Evolutionary conservation across 768 basidiomycete genomes (phyloP), one percentile per base, ranked within the genome.

Genomic region (Russula emetica): DNA sequence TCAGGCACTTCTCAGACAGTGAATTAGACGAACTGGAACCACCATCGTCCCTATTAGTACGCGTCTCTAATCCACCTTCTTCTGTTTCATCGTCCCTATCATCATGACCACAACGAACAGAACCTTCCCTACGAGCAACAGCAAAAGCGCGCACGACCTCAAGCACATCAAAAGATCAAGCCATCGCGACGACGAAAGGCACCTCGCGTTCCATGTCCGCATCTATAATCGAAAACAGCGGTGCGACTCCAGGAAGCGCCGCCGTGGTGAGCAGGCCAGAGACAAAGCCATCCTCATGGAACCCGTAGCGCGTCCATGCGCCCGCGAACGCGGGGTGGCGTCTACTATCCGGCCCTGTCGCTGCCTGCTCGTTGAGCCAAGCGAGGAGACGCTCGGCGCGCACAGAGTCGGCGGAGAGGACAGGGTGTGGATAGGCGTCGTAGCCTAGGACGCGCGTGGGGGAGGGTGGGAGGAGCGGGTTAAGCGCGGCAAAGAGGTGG

Each of bases 201-300:
- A 49, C 47, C 1, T 45, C 34, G 18, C 45, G 57, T 32, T 49
- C 49, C 20, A 45, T 47, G 10, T 59, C 58, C 34, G 36, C 47
- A 28, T 59, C 58, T 1, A 36, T 49, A 28, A 59, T 51, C 34
- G 36, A 18, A 20, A 59, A 59, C 11, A 47, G 58, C 1, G 16
- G 34, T 2, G 18, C 18, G 24, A 51, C 58, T 5, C 26, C 58
- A 2, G 58, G 47, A 22, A 58, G 47, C 7, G 58, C 34, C 6
- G 47, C 45, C 0, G 58, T 75, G 13, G 73, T 76, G 54, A 72
- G 71, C 36, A 81, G 69, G 8, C 79, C 80, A 1, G 77, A 75
- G 3, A 79, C 74, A 71, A 89, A 90, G 2, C 86, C 87, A 70
- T 90, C 90, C 74, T 91, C 88, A 74, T 92, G 89, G 78, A 92